phyloP scores from a whole-genome alignment of 345 rosid species.

The Acer negundo region DNA sequence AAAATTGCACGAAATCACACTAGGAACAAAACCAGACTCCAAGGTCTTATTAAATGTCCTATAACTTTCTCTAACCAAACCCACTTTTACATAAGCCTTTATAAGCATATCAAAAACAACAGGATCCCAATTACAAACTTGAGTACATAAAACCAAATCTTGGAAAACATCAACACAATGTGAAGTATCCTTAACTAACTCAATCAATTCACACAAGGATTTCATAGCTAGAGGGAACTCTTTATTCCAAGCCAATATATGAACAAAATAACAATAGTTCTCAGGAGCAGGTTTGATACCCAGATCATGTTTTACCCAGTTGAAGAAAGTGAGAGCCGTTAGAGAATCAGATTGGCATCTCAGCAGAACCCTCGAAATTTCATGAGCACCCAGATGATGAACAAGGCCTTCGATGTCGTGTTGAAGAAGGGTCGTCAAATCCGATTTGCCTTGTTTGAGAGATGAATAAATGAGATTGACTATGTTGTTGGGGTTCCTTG shows the following conservation, averaged over 20 bases:
- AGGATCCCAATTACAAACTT: slow-evolving; percentile 71
- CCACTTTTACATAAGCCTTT: slow-evolving; percentile 57
- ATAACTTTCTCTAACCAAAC: slow-evolving; percentile 47
- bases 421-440: slow-evolving; percentile 26
- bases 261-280: slow-evolving; percentile 62
- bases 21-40: slow-evolving; percentile 56
- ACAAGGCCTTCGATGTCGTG: slow-evolving; percentile 34
- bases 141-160: slow-evolving; percentile 45
- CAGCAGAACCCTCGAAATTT: slow-evolving; percentile 64
- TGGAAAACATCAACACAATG: slow-evolving; percentile 38
- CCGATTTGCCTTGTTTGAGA: slow-evolving; percentile 40
- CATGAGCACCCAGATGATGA: slow-evolving; percentile 51
- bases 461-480: slow-evolving; percentile 56
- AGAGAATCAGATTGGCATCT: slow-evolving; percentile 65
- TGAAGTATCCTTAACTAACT: slow-evolving; percentile 25
- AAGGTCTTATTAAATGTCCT: slow-evolving; percentile 43
- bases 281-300: slow-evolving; percentile 37
- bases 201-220: slow-evolving; percentile 49
- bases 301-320: slow-evolving; percentile 60
- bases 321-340: slow-evolving; percentile 58
- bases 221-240: slow-evolving; percentile 54
- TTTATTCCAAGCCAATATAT: slow-evolving; percentile 57
- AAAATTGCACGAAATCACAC: slow-evolving; percentile 73
- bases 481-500: slow-evolving; percentile 62
- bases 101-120: slow-evolving; percentile 68